A percentile compares a stretch with the other conserved stretches of the same genome.
Evolutionary conservation across 2,329 filamentous ascomycete genomes (phyloP).

Genomic region (Hypomyces perniciosus): DNA sequence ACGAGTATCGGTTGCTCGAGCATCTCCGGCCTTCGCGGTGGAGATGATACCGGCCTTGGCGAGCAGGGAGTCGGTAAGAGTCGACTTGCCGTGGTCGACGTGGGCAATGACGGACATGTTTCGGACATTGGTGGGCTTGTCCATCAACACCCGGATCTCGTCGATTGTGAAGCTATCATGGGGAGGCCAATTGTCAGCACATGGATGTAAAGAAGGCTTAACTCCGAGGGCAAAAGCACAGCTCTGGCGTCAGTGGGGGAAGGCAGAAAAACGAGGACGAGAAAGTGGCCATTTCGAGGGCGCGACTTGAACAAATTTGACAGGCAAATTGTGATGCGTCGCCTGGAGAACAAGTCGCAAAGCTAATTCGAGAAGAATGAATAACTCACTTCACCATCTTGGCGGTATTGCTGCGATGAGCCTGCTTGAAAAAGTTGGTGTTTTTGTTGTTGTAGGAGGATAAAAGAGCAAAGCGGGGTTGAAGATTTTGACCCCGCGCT

Average conservation of each 20-base stretch:
- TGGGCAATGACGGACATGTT: constrained; percentile 99
- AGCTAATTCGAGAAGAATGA: constrained; percentile 6
- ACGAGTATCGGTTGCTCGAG: constrained; percentile 94
- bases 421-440: constrained; percentile 34
- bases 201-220: constrained; percentile 9
- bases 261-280: neutral
- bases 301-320: too few relatives aligned
- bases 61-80: constrained; percentile 97
- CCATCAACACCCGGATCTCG: constrained; percentile 74
- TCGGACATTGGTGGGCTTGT: constrained; percentile 70
- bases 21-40: constrained; percentile 91
- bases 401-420: constrained; percentile 62
- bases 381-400: constrained; percentile 98
- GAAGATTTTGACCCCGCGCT: constrained; percentile 37
- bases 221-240: constrained; percentile 8
- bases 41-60: constrained; percentile 99
- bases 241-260: too few relatives aligned
- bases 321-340: too few relatives aligned
- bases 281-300: neutral
- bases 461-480: constrained; percentile 37
- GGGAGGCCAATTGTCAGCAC: constrained; percentile 26
- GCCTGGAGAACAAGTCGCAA: neutral
- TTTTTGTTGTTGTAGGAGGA: constrained; percentile 27
- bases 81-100: constrained; percentile 99
- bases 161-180: constrained; percentile 89